A percentile compares a stretch with the other conserved stretches of the same genome.
Conservation (phyloP, 805 yeast genomes). For the Starmera dryadoides region DNA sequence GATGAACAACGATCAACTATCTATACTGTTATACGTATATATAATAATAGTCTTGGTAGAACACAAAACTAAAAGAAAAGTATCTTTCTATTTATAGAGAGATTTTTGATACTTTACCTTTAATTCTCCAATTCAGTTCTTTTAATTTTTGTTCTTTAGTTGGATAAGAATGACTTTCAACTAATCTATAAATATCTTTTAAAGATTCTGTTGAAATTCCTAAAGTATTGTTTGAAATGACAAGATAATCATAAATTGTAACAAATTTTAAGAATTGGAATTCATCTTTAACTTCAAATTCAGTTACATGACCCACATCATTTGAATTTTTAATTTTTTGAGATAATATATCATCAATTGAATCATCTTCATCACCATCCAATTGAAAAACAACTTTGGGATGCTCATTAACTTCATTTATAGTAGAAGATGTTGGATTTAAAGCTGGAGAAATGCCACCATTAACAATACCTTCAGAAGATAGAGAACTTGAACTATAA, state of each 20-base stretch:
- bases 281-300: slow-evolving; percentile 22
- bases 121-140: slow-evolving; percentile 21
- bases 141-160: slow-evolving; percentile 9
- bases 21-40: too few relatives aligned
- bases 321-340: slow-evolving; percentile 19
- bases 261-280: slow-evolving; percentile 26
- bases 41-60: too few relatives aligned
- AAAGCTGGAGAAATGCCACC: slow-evolving; percentile 2
- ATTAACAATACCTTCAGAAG: background rate
- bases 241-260: slow-evolving; percentile 28
- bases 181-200: slow-evolving; percentile 7
- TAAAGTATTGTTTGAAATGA: slow-evolving; percentile 3
- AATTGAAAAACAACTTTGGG: background rate
- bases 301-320: slow-evolving; percentile 15
- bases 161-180: slow-evolving; percentile 7
- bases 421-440: slow-evolving; percentile 3
- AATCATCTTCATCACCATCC: background rate
- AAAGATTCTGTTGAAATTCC: slow-evolving; percentile 7
- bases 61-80: too few relatives aligned
- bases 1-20: too few relatives aligned
- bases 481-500: slow-evolving; percentile 1
- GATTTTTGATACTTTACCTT: slow-evolving; percentile 4
- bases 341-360: slow-evolving; percentile 13
- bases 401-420: slow-evolving; percentile 1
- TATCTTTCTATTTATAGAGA: too few relatives aligned